Evolutionary conservation across 2,329 filamentous ascomycete species (phyloP), one percentile per base, ranked within the genome.

Genomic region (Penicillium sp.): DNA sequence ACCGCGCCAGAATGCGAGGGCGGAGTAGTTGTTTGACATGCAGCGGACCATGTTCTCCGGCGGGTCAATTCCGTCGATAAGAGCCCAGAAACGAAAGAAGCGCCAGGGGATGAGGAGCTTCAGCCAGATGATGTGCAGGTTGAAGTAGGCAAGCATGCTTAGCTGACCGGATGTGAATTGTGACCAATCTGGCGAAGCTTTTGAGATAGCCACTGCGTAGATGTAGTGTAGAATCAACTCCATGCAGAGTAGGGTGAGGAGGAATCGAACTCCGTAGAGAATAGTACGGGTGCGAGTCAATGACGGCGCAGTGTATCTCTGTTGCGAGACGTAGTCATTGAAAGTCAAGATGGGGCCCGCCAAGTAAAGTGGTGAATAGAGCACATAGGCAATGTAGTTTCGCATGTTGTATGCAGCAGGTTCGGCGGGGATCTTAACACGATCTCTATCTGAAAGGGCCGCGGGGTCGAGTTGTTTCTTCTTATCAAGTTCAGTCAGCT

Each of bases 11-110:
- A 99, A 99, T 18, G 87, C 86, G 38, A 92, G 81, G 0, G 90
- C 88, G 59, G 88, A 92, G 77, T 92, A 96, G 72, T 97, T 97
- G 77, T 99, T 85, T 67, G 86, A 92, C 74, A 96, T 90, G 74
- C 95, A 99, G 62, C 94, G 89, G 49, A 96, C 84, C 90, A 99
- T 96, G 76, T 99, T 99, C 75, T 99, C 94, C 0, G 94, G 93
- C 0, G 94, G 90, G 67, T 99, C 94, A 62, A 99, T 85, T 56
- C 89, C 90, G 70, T 99, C 94, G 15, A 92, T 69, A 4, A 99
- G 81, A 0, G 90, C 81, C 94, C 94, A 99, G n/a, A 99, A 84
- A 4, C 95, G 89, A 82, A 97, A 97, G 71, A 97, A 87, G n/a
- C 94, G 88, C 92, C 93, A 99, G 0, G 94, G 94, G 7, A 99